Evolutionary conservation across 805 yeast genomes (phyloP), one percentile per base, ranked within the genome.

Genomic region (Saccharomycopsis amapae): DNA sequence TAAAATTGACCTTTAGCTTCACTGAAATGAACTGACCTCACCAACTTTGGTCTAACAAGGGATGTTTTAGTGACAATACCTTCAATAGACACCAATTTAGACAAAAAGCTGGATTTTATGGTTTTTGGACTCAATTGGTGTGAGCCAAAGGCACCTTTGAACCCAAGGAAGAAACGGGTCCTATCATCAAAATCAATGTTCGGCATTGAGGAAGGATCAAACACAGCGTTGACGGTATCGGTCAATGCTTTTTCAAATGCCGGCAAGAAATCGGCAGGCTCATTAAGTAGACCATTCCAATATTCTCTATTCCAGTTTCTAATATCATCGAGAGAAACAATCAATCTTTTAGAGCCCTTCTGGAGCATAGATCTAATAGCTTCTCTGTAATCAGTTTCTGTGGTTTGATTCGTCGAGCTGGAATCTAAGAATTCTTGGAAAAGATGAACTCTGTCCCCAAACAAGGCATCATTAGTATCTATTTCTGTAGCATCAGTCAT

Each of bases 21-120:
- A 51, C 94, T 87, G 62, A 85, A 90, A 65, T 90, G 97, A 24
- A 93, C 96, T 9, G 96, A 86, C 56, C 95, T 75, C 40, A 88
- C 73, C 45, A 90, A 76, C 62, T 90, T 90, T 31, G 98, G 98
- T 51, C 97, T 75, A 35, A 93, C 95, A 48, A 93, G 70, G 1
- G 97, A 88, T 25, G 95, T 89, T 53, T 93, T 73, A 1, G 97
- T 90, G 15, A 93, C 96, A 56, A 93, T 93, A 46, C 98, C 98
- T 65, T 93, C 97, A 20, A 93, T 71, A 1, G 95, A 80, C 37
- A 93, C 78, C 75, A 90, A 68, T 58, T 81, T 81, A 46, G 95
- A 87, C 42, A 93, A 68, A 53, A 77, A 81, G 12, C 73, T 65
- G 2, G 97, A 81, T 49, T 81, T 76, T 47, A 93, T 78, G 2